Conservation (phyloP, 345 rosid species). For the Salix arbutifolia region DNA sequence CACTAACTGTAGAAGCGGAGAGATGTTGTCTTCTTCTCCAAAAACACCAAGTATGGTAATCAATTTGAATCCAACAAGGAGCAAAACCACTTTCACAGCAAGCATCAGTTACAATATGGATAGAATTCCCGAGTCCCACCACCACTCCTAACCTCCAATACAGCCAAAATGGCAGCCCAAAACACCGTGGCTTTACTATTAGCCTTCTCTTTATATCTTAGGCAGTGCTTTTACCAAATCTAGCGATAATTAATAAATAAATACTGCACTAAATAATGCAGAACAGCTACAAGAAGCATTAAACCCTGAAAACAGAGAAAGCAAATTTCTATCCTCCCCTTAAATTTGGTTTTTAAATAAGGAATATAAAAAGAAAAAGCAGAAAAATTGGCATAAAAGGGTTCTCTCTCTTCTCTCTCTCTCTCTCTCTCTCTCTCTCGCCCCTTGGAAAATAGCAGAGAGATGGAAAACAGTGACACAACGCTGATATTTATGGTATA, state of each 20-base stretch:
- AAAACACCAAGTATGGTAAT: neutral
- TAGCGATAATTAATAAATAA: neutral
- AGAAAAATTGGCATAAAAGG: neutral
- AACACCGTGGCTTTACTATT: neutral
- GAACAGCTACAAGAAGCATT: neutral
- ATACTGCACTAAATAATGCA: neutral
- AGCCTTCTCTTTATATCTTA: constrained; percentile 5
- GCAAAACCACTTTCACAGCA: constrained; percentile 1
- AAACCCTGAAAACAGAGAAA: neutral
- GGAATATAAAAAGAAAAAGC: neutral
- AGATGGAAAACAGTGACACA: too few relatives aligned
- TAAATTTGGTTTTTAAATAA: neutral
- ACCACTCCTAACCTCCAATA: neutral
- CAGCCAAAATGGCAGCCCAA: neutral
- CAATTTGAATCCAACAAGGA: neutral
- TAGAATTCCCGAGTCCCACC: neutral
- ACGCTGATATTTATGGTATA: too few relatives aligned
- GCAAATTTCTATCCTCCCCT: neutral
- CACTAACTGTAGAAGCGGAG: neutral
- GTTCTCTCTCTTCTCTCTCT: too few relatives aligned
- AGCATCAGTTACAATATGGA: neutral
- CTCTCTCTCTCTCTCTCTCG: too few relatives aligned
- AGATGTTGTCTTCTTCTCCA: neutral
- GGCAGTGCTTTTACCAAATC: constrained; percentile 16
- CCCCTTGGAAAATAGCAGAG: too few relatives aligned